Percentiles rank a stretch among this genome's conserved stretches.
Evolutionary conservation across 345 rosid genomes (phyloP).

Genomic region (Iberis pinnata): DNA sequence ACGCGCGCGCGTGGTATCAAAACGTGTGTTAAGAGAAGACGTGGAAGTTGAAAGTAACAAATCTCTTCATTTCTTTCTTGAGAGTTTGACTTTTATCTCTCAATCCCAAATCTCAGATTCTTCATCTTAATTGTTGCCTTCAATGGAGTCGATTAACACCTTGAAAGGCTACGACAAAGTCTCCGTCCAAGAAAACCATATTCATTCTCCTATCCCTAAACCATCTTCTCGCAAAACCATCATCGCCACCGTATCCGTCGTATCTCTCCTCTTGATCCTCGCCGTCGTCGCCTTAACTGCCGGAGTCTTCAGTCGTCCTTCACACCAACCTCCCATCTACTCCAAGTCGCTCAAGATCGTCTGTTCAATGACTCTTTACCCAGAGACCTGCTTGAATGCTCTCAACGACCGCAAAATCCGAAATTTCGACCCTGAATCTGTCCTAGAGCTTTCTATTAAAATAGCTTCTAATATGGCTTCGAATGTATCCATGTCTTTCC

Average conservation of each 20-base stretch:
- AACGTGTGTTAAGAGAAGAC: too few relatives aligned
- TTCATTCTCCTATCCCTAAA: neutral
- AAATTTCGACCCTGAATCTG: constrained; percentile 43
- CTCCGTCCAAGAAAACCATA: constrained; percentile 36
- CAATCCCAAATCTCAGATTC: too few relatives aligned
- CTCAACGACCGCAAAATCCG: constrained; percentile 12
- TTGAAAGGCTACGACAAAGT: constrained; percentile 71
- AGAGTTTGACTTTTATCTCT: too few relatives aligned
- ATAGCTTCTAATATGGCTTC: constrained; percentile 32
- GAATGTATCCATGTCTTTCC: constrained; percentile 30
- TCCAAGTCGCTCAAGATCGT: constrained; percentile 41
- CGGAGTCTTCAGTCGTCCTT: constrained; percentile 28
- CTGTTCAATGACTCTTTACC: constrained; percentile 58
- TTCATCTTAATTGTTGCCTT: neutral
- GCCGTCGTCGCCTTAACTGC: constrained; percentile 30
- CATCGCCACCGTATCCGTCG: constrained; percentile 34
- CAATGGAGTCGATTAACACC: constrained; percentile 56
- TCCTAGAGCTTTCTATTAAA: constrained; percentile 51
- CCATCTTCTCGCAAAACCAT: constrained; percentile 25
- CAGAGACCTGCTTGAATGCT: constrained; percentile 47
- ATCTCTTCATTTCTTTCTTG: too few relatives aligned
- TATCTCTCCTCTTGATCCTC: constrained; percentile 39
- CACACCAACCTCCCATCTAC: constrained; percentile 4
- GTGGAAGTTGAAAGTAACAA: too few relatives aligned
- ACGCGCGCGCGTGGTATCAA: too few relatives aligned